Conservation (phyloP, 2,329 filamentous ascomycete genomes). For the Magnaporthiopsis incrustans region DNA sequence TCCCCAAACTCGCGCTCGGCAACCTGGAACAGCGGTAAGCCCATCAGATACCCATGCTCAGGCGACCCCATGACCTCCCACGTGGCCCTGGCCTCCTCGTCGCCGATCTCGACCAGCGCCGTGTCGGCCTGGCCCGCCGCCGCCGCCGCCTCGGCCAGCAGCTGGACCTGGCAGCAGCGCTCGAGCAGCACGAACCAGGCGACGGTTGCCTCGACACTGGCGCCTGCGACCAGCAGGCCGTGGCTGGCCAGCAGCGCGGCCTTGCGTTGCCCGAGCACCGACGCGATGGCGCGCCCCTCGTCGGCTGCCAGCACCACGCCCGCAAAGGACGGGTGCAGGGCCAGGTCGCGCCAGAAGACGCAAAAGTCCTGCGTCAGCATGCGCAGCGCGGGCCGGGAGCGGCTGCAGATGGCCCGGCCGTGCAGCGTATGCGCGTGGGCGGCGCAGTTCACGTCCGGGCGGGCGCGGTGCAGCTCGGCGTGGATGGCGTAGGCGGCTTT, state of each 20-base stretch:
- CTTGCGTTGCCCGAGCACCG: conserved; percentile 38
- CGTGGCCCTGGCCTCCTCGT: conserved; percentile 15
- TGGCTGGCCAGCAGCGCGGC: conserved; percentile 47
- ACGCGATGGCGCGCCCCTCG: conserved; percentile 41
- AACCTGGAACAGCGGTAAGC: conserved; percentile 20
- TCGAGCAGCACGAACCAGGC: conserved; percentile 48
- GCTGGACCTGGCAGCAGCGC: conserved; percentile 37
- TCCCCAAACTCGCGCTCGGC: conserved; percentile 20
- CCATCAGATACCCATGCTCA: conserved; percentile 15
- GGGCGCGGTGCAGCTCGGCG: conserved; percentile 41
- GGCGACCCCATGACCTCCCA: conserved; percentile 16
- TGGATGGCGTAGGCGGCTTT: conserved; percentile 21
- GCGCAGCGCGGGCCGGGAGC: conserved; percentile 49
- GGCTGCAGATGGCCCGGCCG: conserved; percentile 49
- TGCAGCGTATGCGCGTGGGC: conserved; percentile 48
- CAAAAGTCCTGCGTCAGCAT: conserved; percentile 58
- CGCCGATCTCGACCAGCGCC: conserved; percentile 15
- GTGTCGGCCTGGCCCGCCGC: conserved; percentile 39
- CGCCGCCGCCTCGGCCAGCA: conserved; percentile 51
- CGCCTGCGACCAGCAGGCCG: conserved; percentile 42
- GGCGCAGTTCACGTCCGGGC: conserved; percentile 46
- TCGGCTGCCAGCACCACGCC: conserved; percentile 45
- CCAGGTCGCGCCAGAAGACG: conserved; percentile 47
- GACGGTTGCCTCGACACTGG: conserved; percentile 40
- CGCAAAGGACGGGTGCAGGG: conserved; percentile 36